Evolutionary conservation across 1,139 yeast genomes (phyloP).

Genomic region (Taiozyma onychis): DNA sequence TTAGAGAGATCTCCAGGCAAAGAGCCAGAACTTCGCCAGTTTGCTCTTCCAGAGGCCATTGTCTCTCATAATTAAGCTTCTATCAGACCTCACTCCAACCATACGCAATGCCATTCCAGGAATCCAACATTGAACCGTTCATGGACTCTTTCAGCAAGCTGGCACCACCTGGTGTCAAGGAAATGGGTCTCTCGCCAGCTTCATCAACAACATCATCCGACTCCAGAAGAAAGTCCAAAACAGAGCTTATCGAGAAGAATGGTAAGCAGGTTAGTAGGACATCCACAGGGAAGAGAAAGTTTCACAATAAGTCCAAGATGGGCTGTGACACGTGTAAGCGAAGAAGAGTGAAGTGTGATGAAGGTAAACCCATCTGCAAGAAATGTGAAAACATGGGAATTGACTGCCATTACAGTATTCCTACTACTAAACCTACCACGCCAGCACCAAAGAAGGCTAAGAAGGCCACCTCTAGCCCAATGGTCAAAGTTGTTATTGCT

Average conservation of each 20-base stretch:
- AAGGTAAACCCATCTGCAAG: constrained; percentile 68
- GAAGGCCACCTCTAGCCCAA: background rate
- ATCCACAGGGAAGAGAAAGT: constrained; percentile 51
- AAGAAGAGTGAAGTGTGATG: constrained; percentile 91
- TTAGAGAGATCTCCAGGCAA: background rate
- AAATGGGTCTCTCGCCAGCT: background rate
- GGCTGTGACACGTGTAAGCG: constrained; percentile 89
- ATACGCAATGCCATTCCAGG: constrained; percentile 3
- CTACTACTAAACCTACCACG: constrained; percentile 7
- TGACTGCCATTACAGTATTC: constrained; percentile 54
- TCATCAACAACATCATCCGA: background rate
- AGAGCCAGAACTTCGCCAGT: background rate
- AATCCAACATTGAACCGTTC: constrained; percentile 9
- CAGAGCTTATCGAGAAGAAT: constrained; percentile 29
- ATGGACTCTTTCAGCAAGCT: constrained; percentile 9
- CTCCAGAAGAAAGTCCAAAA: constrained; percentile 3
- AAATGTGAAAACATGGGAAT: constrained; percentile 77
- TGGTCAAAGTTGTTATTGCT: background rate
- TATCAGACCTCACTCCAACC: background rate
- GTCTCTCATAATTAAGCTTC: background rate
- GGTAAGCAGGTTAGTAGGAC: constrained; percentile 35
- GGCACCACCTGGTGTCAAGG: background rate
- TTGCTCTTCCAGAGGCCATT: background rate
- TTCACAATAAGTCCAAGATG: constrained; percentile 79
- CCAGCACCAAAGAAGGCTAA: background rate